A percentile compares a stretch with the other conserved stretches of the same genome.
Evolutionary conservation across 306 rosid species (phyloP).

Genomic region (Dalbergia cochinchinensis): DNA sequence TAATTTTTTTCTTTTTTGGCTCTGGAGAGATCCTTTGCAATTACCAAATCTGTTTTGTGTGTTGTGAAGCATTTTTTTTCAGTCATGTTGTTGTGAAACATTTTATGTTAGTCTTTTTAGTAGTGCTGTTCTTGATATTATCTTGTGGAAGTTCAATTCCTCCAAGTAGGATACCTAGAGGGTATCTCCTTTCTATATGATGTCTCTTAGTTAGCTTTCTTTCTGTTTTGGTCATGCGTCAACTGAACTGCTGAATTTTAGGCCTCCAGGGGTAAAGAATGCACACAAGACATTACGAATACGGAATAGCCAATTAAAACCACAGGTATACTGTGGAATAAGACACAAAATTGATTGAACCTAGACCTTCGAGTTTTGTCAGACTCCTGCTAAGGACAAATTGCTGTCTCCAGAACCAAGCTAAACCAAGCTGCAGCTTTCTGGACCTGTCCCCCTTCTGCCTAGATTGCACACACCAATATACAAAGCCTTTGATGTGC

Average conservation of each 20-base stretch:
- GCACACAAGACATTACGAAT: background rate
- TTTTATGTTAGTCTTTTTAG: background rate
- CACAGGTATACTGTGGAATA: background rate
- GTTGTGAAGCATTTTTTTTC: constrained; percentile 14
- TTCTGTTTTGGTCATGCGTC: constrained; percentile 14
- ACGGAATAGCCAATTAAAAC: background rate
- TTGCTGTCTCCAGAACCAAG: constrained; percentile 4
- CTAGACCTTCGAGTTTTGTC: background rate
- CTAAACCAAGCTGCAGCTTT: background rate
- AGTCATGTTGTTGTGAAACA: no score
- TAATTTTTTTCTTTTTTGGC: background rate
- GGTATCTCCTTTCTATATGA: background rate
- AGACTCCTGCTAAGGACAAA: background rate
- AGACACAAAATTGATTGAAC: constrained; percentile 20
- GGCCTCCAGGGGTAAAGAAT: background rate
- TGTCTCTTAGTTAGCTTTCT: constrained; percentile 9
- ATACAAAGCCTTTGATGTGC: background rate
- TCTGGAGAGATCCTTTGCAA: background rate
- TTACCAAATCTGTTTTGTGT: constrained; percentile 11
- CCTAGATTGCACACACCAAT: background rate
- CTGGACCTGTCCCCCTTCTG: background rate
- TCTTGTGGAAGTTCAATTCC: background rate
- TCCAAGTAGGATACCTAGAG: background rate
- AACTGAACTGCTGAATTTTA: background rate
- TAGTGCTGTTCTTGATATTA: constrained; percentile 24